Conservation (phyloP, 192 early-diverging fungal genomes). For the Coemansia sp. region DNA sequence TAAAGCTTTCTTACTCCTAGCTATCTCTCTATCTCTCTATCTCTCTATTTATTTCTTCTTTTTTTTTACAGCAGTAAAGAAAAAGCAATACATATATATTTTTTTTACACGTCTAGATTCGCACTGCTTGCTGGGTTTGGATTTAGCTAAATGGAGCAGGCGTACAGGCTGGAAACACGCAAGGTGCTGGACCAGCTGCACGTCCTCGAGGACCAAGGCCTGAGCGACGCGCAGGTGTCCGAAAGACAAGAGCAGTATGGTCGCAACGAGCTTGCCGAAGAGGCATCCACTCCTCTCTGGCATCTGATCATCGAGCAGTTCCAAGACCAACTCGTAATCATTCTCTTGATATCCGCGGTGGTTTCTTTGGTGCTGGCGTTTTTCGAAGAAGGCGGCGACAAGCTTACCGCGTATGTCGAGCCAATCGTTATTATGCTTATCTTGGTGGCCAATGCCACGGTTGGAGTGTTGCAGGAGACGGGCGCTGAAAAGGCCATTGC, state of each 20-base stretch:
- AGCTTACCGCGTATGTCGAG: conserved; percentile 91
- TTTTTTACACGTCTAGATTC: background rate
- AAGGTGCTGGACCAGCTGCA: conserved; percentile 71
- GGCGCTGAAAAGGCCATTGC: conserved; percentile 98
- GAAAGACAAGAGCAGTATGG: conserved; percentile 69
- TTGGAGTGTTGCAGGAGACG: conserved; percentile 95
- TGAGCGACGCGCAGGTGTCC: conserved; percentile 65
- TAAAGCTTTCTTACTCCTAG: too few relatives aligned
- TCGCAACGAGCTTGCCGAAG: conserved; percentile 88
- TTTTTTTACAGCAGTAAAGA: background rate
- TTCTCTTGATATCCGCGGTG: conserved; percentile 85
- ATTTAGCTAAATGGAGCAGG: conserved; percentile 61
- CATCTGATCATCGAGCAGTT: conserved; percentile 96
- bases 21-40: too few relatives aligned
- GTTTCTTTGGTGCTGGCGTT: conserved; percentile 93
- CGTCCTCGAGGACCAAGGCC: conserved; percentile 66
- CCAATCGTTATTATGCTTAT: conserved; percentile 98
- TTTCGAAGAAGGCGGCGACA: conserved; percentile 75
- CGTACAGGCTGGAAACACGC: conserved; percentile 62
- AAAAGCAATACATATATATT: background rate
- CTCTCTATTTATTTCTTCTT: background rate
- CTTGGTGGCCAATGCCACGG: conserved; percentile 95
- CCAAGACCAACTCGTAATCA: conserved; percentile 97
- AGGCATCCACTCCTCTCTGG: conserved; percentile 89
- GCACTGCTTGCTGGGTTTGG: too few relatives aligned